Base-by-base conservation (phyloP, 176 grass and related monocot genomes). In the Avena atlantica region DNA sequence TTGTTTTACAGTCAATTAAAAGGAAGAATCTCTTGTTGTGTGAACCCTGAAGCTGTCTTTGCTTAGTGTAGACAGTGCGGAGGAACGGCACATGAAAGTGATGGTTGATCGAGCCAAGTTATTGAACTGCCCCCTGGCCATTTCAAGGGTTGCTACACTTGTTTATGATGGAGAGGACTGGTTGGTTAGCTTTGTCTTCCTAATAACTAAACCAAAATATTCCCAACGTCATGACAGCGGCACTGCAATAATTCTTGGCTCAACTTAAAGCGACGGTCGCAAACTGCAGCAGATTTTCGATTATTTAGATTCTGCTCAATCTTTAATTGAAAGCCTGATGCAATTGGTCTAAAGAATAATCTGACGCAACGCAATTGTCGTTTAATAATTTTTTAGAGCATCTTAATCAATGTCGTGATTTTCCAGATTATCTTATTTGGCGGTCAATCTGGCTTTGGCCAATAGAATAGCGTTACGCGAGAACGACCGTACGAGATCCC, bases 171-270 rank as follows among this genome's bases (percentile, higher is more conserved):
- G 36, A 57, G 16, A 67, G 6, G 65, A 42, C 9, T 74, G 86
- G 64, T 73, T 87, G 64, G 12, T 36, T 79, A 24, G 74, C 21
- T 87, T 84, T 84, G 36, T 36, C 64, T 40, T 27, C 31, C 74
- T 74, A 74, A 57, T 87, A 81, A 89, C 23, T 40, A 81, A 67
- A 47, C 13, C 12, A 51, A 81, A 81, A 79, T 87, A 87, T 83
- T 83, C 34, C 65, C 24, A 87, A 12, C 56, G 23, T 66, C 56
- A 73, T 79, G 57, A 87, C 37, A 80, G 36, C 19, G 82, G 78
- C 48, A 84, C 49, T 56, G 15, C 55, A 79, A 31, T 7, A 79
- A 48, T 47, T 83, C 3, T 83, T 65, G 21, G 20, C 45, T 79
- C 31, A 78, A 80, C 23, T 29, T 64, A 6, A 13, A 6, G 61